Conservation (phyloP, 1,139 yeast species). For the Saccharomyces pastorianus region DNA sequence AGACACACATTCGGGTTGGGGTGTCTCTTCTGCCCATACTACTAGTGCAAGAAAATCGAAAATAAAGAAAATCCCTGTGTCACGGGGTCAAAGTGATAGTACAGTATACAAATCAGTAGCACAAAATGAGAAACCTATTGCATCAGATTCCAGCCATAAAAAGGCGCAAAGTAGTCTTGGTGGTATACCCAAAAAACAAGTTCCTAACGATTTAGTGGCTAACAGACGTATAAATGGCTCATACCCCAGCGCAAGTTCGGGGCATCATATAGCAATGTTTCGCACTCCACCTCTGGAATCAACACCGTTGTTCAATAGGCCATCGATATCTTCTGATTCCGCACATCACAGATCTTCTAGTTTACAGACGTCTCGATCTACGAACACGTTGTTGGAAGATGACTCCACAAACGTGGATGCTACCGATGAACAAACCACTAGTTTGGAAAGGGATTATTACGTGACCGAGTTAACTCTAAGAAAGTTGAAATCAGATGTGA, state of each 20-base stretch:
- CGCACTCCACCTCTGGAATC: neutral
- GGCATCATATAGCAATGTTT: neutral
- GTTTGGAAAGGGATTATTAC: neutral
- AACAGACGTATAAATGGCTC: neutral
- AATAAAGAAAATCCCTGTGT: neutral
- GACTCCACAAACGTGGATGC: neutral
- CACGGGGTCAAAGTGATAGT: constrained; percentile 27
- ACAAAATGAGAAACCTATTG: neutral
- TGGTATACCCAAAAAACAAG: neutral
- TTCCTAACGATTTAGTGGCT: neutral
- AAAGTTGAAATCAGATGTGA: constrained; percentile 30
- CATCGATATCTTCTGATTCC: neutral
- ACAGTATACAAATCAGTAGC: constrained; percentile 7
- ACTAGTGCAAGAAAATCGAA: neutral
- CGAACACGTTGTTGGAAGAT: neutral
- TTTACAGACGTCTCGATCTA: neutral
- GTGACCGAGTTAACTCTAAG: constrained; percentile 29
- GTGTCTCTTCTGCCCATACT: constrained; percentile 12
- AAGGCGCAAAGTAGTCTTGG: neutral
- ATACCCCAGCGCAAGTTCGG: neutral
- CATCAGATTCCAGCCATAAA: neutral
- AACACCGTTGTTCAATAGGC: neutral
- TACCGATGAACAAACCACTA: neutral
- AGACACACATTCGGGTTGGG: constrained; percentile 28
- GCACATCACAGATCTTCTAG: neutral